Percentiles rank a stretch among this genome's conserved stretches.
Conservation (phyloP, 305 asterid genomes). For the Galium porrigens region DNA sequence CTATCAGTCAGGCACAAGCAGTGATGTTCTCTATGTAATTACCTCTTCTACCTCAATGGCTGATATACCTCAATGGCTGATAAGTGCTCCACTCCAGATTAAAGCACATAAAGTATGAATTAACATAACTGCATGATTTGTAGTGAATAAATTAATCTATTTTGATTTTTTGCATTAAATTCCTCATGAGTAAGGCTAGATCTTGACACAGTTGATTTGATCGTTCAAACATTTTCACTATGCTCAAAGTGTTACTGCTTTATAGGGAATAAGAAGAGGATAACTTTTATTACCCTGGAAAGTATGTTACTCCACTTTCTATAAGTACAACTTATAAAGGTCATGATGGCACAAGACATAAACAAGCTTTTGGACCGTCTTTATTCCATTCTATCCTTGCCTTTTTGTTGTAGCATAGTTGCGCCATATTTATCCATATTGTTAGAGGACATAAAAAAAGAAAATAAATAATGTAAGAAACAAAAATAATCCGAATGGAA, state of each 20-base stretch:
- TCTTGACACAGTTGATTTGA: neutral
- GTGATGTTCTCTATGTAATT: neutral
- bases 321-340: neutral
- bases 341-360: neutral
- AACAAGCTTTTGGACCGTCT: neutral
- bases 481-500: no score
- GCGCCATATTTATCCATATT: no score
- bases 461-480: no score
- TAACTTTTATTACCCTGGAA: neutral
- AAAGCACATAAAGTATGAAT: neutral
- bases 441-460: no score
- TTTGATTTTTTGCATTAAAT: neutral
- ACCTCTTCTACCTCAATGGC: neutral
- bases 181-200: neutral
- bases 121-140: neutral
- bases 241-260: neutral
- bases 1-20: no score
- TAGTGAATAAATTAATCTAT: neutral
- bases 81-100: neutral
- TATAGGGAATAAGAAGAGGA: neutral
- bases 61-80: conserved; percentile 2
- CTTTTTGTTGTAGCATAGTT: neutral
- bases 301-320: neutral
- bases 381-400: neutral
- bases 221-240: neutral